Percentiles rank a stretch among this genome's conserved stretches.
Evolutionary conservation across 208 protist species (phyloP).

Genomic region (Acanthamoeba healyi): DNA sequence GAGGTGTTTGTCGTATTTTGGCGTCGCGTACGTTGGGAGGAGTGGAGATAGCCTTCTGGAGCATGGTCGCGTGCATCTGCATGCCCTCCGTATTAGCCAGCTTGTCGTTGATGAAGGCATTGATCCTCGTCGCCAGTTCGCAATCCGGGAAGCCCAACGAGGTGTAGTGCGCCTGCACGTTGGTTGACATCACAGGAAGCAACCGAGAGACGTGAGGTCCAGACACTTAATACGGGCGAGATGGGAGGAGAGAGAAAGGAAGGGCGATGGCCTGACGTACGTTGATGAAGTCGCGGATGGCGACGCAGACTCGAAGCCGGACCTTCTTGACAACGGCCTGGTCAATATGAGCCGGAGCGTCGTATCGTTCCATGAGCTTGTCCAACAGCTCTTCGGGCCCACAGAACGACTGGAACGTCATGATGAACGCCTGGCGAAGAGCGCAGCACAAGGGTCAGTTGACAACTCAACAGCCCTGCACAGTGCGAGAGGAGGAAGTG

Average conservation of each 20-base stretch:
- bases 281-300: conserved; percentile 59
- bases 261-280: neutral
- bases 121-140: conserved; percentile 11
- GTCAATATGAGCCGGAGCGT: conserved; percentile 1
- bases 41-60: conserved; percentile 57
- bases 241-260: neutral
- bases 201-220: neutral
- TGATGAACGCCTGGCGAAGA: conserved; percentile 23
- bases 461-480: neutral
- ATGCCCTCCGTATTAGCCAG: neutral
- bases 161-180: conserved; percentile 16
- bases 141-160: conserved; percentile 44
- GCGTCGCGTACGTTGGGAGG: conserved; percentile 24
- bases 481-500: too few relatives aligned
- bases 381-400: conserved; percentile 1
- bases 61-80: conserved; percentile 31
- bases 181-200: neutral
- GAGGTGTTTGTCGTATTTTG: too few relatives aligned
- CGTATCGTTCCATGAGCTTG: conserved; percentile 53
- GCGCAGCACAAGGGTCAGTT: neutral
- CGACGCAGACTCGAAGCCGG: conserved; percentile 40
- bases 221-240: neutral
- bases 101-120: conserved; percentile 33
- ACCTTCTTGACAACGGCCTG: conserved; percentile 30
- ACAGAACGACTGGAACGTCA: conserved; percentile 67